A percentile compares a stretch with the other conserved stretches of the same genome.
Conservation (phyloP, 768 basidiomycete genomes). For the Boletus vinaceobasis region DNA sequence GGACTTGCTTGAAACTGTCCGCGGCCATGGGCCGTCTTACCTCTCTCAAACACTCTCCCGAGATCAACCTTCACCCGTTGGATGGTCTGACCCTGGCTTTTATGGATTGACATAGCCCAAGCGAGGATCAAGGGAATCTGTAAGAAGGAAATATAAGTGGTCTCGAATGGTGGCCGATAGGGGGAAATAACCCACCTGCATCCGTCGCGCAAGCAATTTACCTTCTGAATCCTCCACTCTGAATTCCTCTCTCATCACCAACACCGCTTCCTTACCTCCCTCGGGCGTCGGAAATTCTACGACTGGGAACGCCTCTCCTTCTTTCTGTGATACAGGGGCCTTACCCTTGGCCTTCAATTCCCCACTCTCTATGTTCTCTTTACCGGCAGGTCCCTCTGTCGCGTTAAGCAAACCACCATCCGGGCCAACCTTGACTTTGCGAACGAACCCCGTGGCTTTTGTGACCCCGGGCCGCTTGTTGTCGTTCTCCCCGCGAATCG, state of each 20-base stretch:
- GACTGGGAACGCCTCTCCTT: slow-evolving; percentile 43
- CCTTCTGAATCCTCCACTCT: slow-evolving; percentile 52
- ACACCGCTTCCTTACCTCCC: slow-evolving; percentile 42
- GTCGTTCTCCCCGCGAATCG: slow-evolving; percentile 21
- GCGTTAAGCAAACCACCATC: slow-evolving; percentile 25
- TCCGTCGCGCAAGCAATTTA: slow-evolving; percentile 43
- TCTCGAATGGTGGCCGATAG: background rate
- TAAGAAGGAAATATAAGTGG: background rate
- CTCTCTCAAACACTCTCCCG: slow-evolving; percentile 60
- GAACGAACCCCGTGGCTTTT: slow-evolving; percentile 34
- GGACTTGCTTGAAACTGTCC: no score
- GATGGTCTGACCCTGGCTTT: slow-evolving; percentile 74
- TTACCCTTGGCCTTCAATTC: slow-evolving; percentile 22
- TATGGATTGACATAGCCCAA: slow-evolving; percentile 79
- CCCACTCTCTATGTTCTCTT: slow-evolving; percentile 32
- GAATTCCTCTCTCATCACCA: slow-evolving; percentile 52
- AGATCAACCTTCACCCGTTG: slow-evolving; percentile 64
- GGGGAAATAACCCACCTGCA: slow-evolving; percentile 33
- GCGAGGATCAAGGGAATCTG: slow-evolving; percentile 73
- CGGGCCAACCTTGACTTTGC: slow-evolving; percentile 31
- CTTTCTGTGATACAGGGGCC: slow-evolving; percentile 31
- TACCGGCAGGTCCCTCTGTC: slow-evolving; percentile 14
- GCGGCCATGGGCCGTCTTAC: slow-evolving; percentile 17
- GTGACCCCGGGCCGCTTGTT: slow-evolving; percentile 18
- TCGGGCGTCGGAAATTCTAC: slow-evolving; percentile 44